These are phyloP conservation scores for Cucumis cinereus DNA, from an alignment of 306 rosid genomes.

Conservation along the genomic window DNA sequence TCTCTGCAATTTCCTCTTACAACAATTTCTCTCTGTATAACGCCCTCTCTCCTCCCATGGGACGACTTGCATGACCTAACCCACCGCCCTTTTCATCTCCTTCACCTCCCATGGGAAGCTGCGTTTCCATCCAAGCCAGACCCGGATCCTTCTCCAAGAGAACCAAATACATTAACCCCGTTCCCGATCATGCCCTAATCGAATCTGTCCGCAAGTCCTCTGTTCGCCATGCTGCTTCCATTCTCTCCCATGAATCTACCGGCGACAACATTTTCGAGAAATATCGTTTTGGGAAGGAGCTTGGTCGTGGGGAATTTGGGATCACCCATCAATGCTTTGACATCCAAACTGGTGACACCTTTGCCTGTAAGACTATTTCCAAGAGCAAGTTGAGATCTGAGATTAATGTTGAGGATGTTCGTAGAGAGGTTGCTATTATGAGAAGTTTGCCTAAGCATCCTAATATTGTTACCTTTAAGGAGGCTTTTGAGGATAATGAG, in stretches of 20 bases:
- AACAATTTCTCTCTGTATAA: not conserved
- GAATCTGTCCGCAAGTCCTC: constrained; percentile 8
- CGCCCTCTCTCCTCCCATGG: constrained; percentile 38
- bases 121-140: constrained; percentile 45
- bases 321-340: constrained; percentile 46
- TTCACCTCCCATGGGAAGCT: constrained; percentile 68
- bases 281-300: constrained; percentile 51
- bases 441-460: constrained; percentile 66
- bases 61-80: not conserved
- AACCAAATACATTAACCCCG: constrained; percentile 9
- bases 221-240: constrained; percentile 5
- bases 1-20: not conserved
- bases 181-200: not conserved
- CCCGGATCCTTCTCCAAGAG: constrained; percentile 9
- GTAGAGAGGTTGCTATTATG: constrained; percentile 85
- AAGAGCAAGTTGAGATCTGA: constrained; percentile 70
- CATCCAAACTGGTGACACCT: constrained; percentile 21
- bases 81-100: not conserved
- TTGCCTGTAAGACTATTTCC: constrained; percentile 67
- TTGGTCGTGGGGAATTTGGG: constrained; percentile 85
- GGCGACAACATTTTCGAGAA: constrained; percentile 32
- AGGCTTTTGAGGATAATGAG: constrained; percentile 75
- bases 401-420: constrained; percentile 68
- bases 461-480: constrained; percentile 56
- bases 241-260: constrained; percentile 33